Evolutionary conservation across 2,329 filamentous ascomycete genomes (phyloP), one percentile per base, ranked within the genome.

Genomic region (Pseudofabraea citricarpa): DNA sequence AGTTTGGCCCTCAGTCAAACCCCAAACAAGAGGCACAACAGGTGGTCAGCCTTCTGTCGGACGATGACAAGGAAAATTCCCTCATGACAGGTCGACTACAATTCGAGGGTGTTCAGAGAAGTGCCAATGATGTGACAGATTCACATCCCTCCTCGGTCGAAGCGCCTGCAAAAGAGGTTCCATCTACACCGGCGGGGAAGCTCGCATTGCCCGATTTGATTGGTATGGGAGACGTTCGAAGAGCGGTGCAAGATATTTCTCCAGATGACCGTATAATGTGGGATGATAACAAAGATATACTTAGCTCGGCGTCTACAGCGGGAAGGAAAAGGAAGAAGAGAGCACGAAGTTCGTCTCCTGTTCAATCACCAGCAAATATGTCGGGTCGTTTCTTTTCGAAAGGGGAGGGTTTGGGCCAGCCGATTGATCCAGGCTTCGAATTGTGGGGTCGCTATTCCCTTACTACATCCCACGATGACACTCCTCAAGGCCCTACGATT

Each of bases 371-470:
- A 24, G 63, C 64, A 24, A 59, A 58, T 10, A 56, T 54, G 32
- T 66, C 66, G 3, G 63, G 62, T 37, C 62, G 65, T 41, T 57
- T 59, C 35, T 36, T 45, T 24, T 15, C 37, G 3, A 56, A 40
- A 41, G 37, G 22, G 24, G 47, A 51, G 31, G 57, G 73, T 0
- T 67, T 83, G 48, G 79, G 85, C 53, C 82, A 83, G 10, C 78
- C 84, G 50, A 75, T 81, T 23, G 85, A 90, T 56, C 83, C 87
- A 27, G 85, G 84, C 2, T 65, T 83, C 23, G 85, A 90, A 50
- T 65, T 90, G 2, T 91, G 87, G 87, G 86, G 85, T 54, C 80
- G 84, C 41, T 89, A 87, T 58, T 77, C 84, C 27, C 64, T 79
- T 16, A 62, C 72, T 33, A 63, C 50, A 20, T 54, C 69, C 9